phyloP scores from a whole-genome alignment of 2,329 filamentous ascomycete species.

The Ceratocystis lukuohia region DNA sequence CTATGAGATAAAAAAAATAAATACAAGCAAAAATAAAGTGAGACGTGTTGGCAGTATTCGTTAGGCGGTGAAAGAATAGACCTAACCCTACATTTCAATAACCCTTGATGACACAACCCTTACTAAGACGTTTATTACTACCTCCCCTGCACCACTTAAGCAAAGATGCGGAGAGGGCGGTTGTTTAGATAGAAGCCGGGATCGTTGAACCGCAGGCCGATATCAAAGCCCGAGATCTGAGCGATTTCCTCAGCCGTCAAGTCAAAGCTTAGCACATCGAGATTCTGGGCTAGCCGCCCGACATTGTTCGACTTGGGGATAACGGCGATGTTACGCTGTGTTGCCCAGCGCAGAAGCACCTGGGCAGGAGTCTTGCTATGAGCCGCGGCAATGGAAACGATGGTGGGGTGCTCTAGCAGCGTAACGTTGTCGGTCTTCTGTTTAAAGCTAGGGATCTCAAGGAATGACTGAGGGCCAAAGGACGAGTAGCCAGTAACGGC shows the following conservation, averaged over 20 bases:
- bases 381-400: conserved; percentile 55
- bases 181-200: conserved; percentile 30
- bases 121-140: background rate
- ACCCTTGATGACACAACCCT: background rate
- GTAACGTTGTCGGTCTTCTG: conserved; percentile 44
- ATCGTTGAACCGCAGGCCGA: conserved; percentile 62
- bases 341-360: conserved; percentile 75
- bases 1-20: background rate
- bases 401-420: conserved; percentile 54
- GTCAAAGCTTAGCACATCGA: conserved; percentile 53
- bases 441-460: conserved; percentile 44
- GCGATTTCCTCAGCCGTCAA: conserved; percentile 52
- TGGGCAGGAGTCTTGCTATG: conserved; percentile 63
- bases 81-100: background rate
- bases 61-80: background rate
- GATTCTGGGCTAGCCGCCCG: conserved; percentile 47
- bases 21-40: background rate
- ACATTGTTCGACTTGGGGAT: conserved; percentile 60
- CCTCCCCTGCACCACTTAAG: conserved; percentile 24
- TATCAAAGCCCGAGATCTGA: conserved; percentile 51
- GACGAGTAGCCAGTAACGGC: conserved; percentile 71
- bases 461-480: conserved; percentile 66
- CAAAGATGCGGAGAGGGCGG: conserved; percentile 41
- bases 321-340: conserved; percentile 65
- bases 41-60: background rate